Base-by-base conservation (phyloP, 1,284 basidiomycete species). In the Moesziomyces antarcticus region DNA sequence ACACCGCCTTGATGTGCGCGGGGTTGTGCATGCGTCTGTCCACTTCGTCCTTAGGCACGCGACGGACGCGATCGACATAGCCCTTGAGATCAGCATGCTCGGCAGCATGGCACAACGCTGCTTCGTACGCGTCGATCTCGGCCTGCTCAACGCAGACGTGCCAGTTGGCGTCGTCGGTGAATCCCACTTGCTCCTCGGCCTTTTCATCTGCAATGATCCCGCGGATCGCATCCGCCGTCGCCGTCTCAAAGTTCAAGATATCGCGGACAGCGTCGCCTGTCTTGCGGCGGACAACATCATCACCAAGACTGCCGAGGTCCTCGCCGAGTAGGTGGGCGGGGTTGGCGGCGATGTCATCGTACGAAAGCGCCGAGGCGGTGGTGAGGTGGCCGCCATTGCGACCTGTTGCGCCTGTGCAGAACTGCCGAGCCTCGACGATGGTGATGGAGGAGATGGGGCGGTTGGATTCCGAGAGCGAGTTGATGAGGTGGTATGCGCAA, bases 331-430 rank as follows among this genome's bases (percentile, higher is more conserved):
- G 61, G 43, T 73, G 76, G 24, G 35, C 49, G 0, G 69, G 75
- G 40, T 74, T 70, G 6, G 62, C 48, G 41, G 70, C 63, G 11
- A 79, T 49, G 20, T 77, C 78, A 6, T 40, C 24, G 42, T 73
- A 79, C 3, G 68, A 45, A 0, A 79, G 55, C 4, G 75, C 78
- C 18, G 78, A 78, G 30, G 50, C 57, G 13, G 75, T 64, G 18
- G 78, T 76, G n/a, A 78, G 49, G 27, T 78, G 78, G 11, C 78
- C 78, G 1, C 78, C 78, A n/a, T 79, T 79, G 2, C 78, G 53
- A 3, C 70, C 78, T 1, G 78, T 79, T 0, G 78, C 75, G 18
- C 78, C 78, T 0, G 73, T 67, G 52, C 74, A 79, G 42, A 79
- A 79, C 13, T 48, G 16, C 3, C 77, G 56, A 4, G 77, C 77